These are phyloP conservation scores for Jatropha multifida DNA, from an alignment of 441 rosid genomes.

Conservation along the genomic window DNA sequence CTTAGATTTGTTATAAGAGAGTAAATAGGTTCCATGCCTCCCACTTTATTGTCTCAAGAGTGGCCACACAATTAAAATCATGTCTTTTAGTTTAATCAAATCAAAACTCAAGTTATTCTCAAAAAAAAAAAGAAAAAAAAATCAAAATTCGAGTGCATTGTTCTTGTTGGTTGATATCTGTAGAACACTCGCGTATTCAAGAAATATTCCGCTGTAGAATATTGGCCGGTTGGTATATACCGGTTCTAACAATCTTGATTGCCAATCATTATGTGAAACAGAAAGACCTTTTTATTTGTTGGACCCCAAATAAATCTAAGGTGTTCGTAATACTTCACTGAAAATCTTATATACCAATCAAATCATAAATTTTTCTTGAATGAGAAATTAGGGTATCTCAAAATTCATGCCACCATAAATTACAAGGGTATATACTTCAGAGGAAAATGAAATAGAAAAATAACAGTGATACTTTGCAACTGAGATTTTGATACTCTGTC, in stretches of 20 bases:
- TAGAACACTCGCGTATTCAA: too few species aligned
- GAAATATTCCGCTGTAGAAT: too few species aligned
- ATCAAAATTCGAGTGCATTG: too few species aligned
- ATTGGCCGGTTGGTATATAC: too few species aligned
- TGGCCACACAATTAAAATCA: neutral
- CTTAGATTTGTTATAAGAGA: neutral
- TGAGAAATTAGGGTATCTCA: neutral
- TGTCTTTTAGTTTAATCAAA: neutral
- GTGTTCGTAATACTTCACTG: too few species aligned
- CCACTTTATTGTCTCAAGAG: neutral
- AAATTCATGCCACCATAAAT: neutral
- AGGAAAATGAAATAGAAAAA: conserved; percentile 5
- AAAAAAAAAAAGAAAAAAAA: too few species aligned
- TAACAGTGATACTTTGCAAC: neutral
- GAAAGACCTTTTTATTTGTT: neutral
- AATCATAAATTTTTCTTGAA: too few species aligned
- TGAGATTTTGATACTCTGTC: neutral
- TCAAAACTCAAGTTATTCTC: too few species aligned
- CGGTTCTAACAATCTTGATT: neutral
- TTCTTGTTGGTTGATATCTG: too few species aligned
- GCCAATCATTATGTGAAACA: neutral
- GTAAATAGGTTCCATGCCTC: neutral
- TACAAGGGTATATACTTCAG: too few species aligned
- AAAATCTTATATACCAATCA: too few species aligned
- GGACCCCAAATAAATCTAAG: too few species aligned